Evolutionary conservation across 2,329 filamentous ascomycete genomes (phyloP).

Genomic region (Pseudocercospora vitis): DNA sequence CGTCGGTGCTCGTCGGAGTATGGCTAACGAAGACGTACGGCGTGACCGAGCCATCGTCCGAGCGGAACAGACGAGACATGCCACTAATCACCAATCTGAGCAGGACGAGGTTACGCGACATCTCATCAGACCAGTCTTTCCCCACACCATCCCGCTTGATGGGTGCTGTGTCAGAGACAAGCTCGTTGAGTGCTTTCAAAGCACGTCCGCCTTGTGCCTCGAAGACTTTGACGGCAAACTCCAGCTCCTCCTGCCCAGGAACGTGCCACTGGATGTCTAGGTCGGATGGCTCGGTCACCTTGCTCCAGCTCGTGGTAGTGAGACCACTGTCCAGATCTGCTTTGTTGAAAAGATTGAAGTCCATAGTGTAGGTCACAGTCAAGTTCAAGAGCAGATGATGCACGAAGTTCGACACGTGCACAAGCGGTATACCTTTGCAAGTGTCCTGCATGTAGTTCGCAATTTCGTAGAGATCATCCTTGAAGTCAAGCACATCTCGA

Average conservation of each 20-base stretch:
- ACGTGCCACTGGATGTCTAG: constrained; percentile 90
- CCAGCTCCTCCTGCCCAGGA: constrained; percentile 73
- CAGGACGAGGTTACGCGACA: constrained; percentile 84
- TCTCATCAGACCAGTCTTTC: constrained; percentile 98
- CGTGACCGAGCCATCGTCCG: constrained; percentile 48
- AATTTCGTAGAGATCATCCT: constrained; percentile 84
- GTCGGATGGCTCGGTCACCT: constrained; percentile 68
- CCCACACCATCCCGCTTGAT: constrained; percentile 92
- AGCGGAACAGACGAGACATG: constrained; percentile 85
- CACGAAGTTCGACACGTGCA: constrained; percentile 96
- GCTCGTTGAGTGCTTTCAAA: constrained; percentile 68
- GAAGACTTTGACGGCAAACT: constrained; percentile 87
- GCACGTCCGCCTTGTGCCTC: constrained; percentile 78
- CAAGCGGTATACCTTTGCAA: constrained; percentile 88
- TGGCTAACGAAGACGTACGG: constrained; percentile 47
- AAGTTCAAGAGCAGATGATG: constrained; percentile 94
- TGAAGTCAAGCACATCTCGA: constrained; percentile 82
- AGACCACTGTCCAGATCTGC: constrained; percentile 69
- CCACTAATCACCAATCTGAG: constrained; percentile 87
- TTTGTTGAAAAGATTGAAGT: constrained; percentile 85
- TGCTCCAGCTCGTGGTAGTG: constrained; percentile 80
- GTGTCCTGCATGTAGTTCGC: constrained; percentile 95
- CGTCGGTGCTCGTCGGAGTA: constrained; percentile 52
- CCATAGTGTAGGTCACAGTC: constrained; percentile 89
- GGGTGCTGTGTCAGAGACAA: constrained; percentile 78